Percentiles rank a stretch among this genome's conserved stretches.
These are phyloP conservation scores for Epichloe uncinata DNA, from an alignment of 2,329 filamentous ascomycete genomes.

Conservation along the genomic window DNA sequence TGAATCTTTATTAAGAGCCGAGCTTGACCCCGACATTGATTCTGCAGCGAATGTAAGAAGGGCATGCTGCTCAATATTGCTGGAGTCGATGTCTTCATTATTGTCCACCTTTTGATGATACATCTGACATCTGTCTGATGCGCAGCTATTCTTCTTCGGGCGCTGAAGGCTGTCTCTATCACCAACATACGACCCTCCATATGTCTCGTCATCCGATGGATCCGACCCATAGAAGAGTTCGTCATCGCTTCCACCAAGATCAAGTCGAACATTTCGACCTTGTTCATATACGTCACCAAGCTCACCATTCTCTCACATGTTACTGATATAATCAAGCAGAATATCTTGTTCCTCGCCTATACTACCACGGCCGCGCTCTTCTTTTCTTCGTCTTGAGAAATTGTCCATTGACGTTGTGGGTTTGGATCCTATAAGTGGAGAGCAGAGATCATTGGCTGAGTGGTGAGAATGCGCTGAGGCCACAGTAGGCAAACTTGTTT, in stretches of 20 bases:
- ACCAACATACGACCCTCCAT: not conserved
- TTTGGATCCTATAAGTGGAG: not conserved
- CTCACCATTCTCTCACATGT: slow-evolving; percentile 39
- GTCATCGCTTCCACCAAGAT: slow-evolving; percentile 16
- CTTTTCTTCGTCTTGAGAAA: not conserved
- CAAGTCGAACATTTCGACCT: slow-evolving; percentile 35
- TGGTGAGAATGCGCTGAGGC: not conserved
- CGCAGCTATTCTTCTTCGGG: not conserved
- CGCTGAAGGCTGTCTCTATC: not conserved
- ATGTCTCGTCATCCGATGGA: not conserved
- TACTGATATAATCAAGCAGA: slow-evolving; percentile 58
- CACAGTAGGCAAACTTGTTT: not conserved
- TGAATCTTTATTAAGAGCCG: not conserved
- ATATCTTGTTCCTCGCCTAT: slow-evolving; percentile 34
- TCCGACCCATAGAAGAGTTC: slow-evolving; percentile 3
- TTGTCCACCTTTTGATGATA: not conserved
- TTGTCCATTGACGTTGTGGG: not conserved
- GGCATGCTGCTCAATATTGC: slow-evolving; percentile 13
- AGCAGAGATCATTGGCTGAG: not conserved
- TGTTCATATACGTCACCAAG: slow-evolving; percentile 50
- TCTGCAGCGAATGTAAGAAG: slow-evolving; percentile 14
- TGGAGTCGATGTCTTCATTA: not conserved
- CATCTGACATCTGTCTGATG: not conserved
- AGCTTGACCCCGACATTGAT: slow-evolving; percentile 7
- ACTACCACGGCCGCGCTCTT: not conserved